Conservation (phyloP, 2,329 filamentous ascomycete species). For the Tolypocladium inflatum region DNA sequence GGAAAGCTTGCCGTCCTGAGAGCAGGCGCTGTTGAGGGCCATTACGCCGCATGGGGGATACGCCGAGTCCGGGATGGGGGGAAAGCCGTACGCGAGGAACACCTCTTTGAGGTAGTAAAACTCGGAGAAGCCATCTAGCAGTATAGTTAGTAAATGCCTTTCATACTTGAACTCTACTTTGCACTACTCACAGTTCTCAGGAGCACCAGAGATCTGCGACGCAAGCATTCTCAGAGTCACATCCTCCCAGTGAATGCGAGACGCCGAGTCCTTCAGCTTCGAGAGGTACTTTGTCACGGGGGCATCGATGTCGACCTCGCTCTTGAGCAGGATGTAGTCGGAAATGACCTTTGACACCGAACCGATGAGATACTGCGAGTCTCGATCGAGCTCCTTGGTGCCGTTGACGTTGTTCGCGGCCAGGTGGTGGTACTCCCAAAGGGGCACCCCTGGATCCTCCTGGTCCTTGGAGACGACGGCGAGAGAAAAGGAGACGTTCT, state of each 20-base stretch:
- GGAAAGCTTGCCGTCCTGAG: constrained; percentile 16
- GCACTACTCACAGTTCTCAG: constrained; percentile 22
- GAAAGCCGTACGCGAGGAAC: constrained; percentile 26
- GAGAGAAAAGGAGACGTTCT: constrained; percentile 29
- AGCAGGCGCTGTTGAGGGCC: constrained; percentile 23
- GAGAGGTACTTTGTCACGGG: constrained; percentile 25
- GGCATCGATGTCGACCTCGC: constrained; percentile 20
- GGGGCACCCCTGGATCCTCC: constrained; percentile 11
- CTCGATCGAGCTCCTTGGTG: constrained; percentile 17
- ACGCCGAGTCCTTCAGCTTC: constrained; percentile 12
- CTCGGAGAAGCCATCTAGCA: constrained; percentile 23
- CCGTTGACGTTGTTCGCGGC: constrained; percentile 22
- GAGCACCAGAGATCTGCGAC: constrained; percentile 24
- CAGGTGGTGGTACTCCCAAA: constrained; percentile 34
- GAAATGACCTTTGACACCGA: constrained; percentile 30
- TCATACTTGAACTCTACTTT: no score
- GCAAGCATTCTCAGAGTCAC: constrained; percentile 27
- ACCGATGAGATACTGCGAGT: constrained; percentile 32
- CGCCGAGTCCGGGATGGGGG: constrained; percentile 18
- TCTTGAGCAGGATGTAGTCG: constrained; percentile 24
- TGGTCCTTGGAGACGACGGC: constrained; percentile 23
- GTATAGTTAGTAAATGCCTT: no score
- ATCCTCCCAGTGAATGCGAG: constrained; percentile 22
- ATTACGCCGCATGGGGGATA: constrained; percentile 27
- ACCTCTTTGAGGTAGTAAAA: constrained; percentile 25